Evolutionary conservation across 2,329 filamentous ascomycete genomes (phyloP).

Genomic region (Fusarium nodosum): DNA sequence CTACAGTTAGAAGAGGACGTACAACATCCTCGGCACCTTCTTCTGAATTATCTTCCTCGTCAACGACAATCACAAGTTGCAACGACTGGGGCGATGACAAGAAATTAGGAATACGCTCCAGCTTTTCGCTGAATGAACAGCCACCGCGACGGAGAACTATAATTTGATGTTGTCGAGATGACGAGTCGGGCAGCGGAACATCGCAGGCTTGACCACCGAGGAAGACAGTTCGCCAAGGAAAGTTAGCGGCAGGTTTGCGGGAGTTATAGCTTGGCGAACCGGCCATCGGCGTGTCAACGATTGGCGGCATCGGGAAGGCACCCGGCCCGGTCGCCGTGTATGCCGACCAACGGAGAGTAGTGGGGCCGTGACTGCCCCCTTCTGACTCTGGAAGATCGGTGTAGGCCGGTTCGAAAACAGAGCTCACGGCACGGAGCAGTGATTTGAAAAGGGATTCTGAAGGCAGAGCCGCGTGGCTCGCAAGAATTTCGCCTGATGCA

Average conservation of each 20-base stretch:
- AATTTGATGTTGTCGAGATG: constrained; percentile 74
- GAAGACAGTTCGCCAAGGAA: constrained; percentile 79
- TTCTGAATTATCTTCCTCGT: constrained; percentile 58
- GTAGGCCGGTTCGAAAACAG: constrained; percentile 58
- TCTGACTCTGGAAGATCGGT: constrained; percentile 52
- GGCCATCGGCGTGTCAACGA: constrained; percentile 67
- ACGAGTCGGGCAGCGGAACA: constrained; percentile 65
- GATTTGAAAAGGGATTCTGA: constrained; percentile 62
- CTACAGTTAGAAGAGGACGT: constrained; percentile 79
- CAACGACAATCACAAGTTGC: constrained; percentile 86
- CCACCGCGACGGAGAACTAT: constrained; percentile 85
- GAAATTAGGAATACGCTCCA: constrained; percentile 86
- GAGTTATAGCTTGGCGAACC: constrained; percentile 59
- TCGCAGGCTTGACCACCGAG: constrained; percentile 78
- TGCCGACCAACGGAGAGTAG: constrained; percentile 66
- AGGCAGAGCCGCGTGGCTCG: constrained; percentile 34
- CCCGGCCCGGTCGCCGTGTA: constrained; percentile 68
- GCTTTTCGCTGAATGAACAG: constrained; percentile 87
- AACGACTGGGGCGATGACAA: constrained; percentile 71
- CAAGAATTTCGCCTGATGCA: constrained; percentile 28
- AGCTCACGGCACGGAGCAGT: constrained; percentile 62
- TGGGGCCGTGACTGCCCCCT: constrained; percentile 49
- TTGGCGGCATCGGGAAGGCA: constrained; percentile 77
- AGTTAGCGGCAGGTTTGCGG: constrained; percentile 56
- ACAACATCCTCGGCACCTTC: constrained; percentile 52